Evolutionary conservation across 768 basidiomycete genomes (phyloP), one percentile per base, ranked within the genome.

Genomic region (Coprinellus aureogranulatus): DNA sequence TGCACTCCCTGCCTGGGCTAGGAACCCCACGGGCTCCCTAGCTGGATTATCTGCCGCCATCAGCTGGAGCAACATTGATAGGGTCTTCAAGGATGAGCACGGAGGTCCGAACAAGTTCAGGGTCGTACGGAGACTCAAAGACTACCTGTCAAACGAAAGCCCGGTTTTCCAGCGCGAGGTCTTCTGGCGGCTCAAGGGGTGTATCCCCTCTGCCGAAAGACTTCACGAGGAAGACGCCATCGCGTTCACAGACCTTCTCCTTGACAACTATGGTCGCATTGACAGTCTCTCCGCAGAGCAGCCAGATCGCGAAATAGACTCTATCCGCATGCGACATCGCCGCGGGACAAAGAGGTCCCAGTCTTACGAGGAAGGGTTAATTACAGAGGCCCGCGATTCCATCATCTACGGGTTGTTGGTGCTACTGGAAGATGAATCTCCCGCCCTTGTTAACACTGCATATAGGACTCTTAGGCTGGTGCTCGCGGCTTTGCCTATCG

Each of bases 171-270:
- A 82, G 0, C 72, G 74, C 53, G 75, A 75, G 9, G 85, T 88
- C 61, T 94, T 95, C 68, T 97, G 94, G 94, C 81, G 85, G 39
- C 72, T 96, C 66, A 93, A 92, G 66, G 84, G 85, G 23, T 87
- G 81, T 64, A 87, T 94, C 42, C 90, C 90, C 4, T 54, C 77
- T 1, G 60, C 64, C 4, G 70, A 75, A 1, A 72, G 78, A 27
- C 72, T 92, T n/a, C 81, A 83, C 48, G 79, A 80, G 37, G 84
- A 84, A 31, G 90, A 93, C 65, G 75, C 88, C 18, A 76, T 86
- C 51, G 89, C 89, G 1, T 94, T 94, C 63, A 81, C 86, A 16
- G 77, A 80, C 9, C 74, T 94, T 12, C 73, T 94, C 11, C 73
- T 81, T 34, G 68, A 77, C 8, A 77, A 85, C 34, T 76, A 79